Evolutionary conservation across 2,329 filamentous ascomycete genomes (phyloP), one percentile per base, ranked within the genome.

Genomic region (Ophiostoma ips): DNA sequence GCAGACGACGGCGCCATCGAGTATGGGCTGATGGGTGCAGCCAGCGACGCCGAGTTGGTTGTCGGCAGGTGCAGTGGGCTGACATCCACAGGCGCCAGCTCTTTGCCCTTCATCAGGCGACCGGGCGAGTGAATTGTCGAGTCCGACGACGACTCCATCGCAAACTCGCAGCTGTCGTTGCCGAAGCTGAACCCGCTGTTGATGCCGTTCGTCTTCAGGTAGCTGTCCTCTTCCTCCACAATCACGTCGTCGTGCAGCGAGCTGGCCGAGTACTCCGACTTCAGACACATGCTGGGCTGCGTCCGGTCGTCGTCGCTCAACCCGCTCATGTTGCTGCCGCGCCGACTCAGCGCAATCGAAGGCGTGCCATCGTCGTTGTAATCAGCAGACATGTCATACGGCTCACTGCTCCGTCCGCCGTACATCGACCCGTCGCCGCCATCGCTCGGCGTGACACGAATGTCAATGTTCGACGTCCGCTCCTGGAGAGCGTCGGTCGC

Each of bases 1-100:
- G 51, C 46, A 0, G 84, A 84, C 0, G 79, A 69, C 55, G 77
- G 73, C 47, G 76, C 74, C 53, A 77, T 75, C 37, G 84, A 76
- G 49, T 81, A 79, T 9, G 83, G 81, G 63, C 82, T 80, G 55
- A 76, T 62, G n/a, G 77, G 73, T 30, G 68, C 65, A 62, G 16
- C 77, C 72, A 34, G 68, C 65, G 51, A 70, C 58, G 28, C 28
- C 3, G 69, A 28, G 3, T 16, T n/a, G 15, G 67, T 63, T 3
- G 69, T 62, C 15, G 73, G 66, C 3, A 72, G 60, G 34, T 68
- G 64, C 3, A 72, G 62, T 13, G 71, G 66, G 43, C 65, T 66
- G 40, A 75, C 65, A 19, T 80, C 76, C 30, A 76, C 69, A 1
- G 73, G 70, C 4, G 70, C 61, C 53, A 72, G 58, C 36, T 79